A percentile compares a stretch with the other conserved stretches of the same genome.
These are phyloP conservation scores for Naegleria lovaniensis DNA, from an alignment of 208 protist genomes.

Conservation along the genomic window DNA sequence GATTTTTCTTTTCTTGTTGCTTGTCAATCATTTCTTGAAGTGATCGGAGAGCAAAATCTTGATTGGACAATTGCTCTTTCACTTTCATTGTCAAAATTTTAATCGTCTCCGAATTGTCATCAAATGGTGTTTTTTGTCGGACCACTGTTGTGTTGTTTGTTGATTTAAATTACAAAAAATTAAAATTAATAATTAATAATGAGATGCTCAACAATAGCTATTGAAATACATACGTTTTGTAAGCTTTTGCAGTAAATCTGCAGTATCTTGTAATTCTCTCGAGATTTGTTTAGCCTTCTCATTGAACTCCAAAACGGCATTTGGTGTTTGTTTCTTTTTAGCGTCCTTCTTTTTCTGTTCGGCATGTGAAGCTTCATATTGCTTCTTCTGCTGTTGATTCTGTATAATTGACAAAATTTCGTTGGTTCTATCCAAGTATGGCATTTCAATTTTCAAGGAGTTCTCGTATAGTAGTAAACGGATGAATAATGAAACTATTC, in stretches of 20 bases:
- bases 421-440: neutral
- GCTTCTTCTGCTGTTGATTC: neutral
- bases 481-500: no score
- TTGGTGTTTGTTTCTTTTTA: neutral
- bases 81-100: neutral
- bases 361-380: neutral
- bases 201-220: neutral
- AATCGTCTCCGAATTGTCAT: neutral
- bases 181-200: neutral
- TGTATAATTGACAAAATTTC: neutral
- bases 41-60: neutral
- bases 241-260: slow-evolving; percentile 14
- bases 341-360: neutral
- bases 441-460: neutral
- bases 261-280: neutral
- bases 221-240: neutral
- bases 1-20: neutral
- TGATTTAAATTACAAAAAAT: neutral
- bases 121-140: slow-evolving; percentile 9
- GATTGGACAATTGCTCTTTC: neutral
- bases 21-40: neutral
- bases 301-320: neutral
- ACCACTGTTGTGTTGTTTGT: neutral
- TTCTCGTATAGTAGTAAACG: neutral
- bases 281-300: neutral